Base-by-base conservation (phyloP, 495 filamentous ascomycete genomes). In the Podospora pseudopauciseta region DNA sequence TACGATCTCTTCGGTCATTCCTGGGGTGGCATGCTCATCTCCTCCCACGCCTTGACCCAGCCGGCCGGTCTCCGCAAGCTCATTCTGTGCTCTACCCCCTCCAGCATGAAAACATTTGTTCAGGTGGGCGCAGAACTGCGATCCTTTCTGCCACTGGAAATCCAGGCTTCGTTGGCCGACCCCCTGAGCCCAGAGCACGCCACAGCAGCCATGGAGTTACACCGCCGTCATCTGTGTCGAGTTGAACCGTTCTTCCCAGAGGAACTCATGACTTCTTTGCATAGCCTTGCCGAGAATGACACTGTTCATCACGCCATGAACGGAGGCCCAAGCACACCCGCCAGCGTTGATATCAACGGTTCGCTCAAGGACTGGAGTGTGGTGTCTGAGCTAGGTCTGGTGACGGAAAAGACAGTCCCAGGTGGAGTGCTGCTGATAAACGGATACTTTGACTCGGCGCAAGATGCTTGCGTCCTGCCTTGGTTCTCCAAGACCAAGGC, bases 21-120 rank as follows among this genome's bases (percentile, higher is more conserved):
- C 7, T 88, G 84, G 84, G 85, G 85, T 28, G 85, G 81, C 28
- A 83, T 86, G 80, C 73, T 86, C 0, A 83, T 75, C 2, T 76
- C 75, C 4, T 63, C 72, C 4, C 79, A 75, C 77, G 15, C 65
- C 65, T 18, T 75, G 73, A 19, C 78, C 61, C 57, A 44, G 55
- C 44, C 32, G 53, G 4, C 60, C 30, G 9, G 71, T 23, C 72
- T 76, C 6, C 67, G 71, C 2, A 70, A 72, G 1, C 60, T 76
- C 0, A 23, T 78, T 15, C 23, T 75, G 34, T 62, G 69, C 15
- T 71, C 61, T 55, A 72, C 72, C n/a, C 65, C 76, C 11, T 68
- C 73, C 15, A 72, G 70, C 60, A 76, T 75, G 72, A 67, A 71
- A 28, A 67, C 55, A 2, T 75, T 71, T 66, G 62, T 66, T 0